phyloP scores from a whole-genome alignment of 225 moss, liverwort and hornwort species.

The Bryum argenteum region DNA sequence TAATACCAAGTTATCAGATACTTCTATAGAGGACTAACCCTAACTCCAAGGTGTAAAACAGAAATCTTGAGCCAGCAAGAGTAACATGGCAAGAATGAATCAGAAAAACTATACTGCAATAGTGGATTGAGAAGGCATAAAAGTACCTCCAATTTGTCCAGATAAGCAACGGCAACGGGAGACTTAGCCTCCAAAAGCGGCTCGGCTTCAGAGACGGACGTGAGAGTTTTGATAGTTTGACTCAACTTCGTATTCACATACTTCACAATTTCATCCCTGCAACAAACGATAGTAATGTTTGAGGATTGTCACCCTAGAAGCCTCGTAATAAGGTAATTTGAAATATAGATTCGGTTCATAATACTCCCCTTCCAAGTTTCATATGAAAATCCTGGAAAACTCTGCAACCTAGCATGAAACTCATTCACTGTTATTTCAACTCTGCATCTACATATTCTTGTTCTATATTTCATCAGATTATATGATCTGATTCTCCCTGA shows the following conservation, averaged over 20 bases:
- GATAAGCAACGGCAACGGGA: slow-evolving; percentile 60
- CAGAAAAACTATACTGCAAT: not conserved
- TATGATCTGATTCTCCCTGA: too few species aligned
- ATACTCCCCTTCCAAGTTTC: not conserved
- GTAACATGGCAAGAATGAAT: slow-evolving; percentile 12
- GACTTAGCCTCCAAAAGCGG: slow-evolving; percentile 47
- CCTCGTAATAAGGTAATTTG: not conserved
- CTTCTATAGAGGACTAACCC: slow-evolving; percentile 4
- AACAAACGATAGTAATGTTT: slow-evolving; percentile 5
- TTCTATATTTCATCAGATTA: too few species aligned
- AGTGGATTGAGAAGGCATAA: slow-evolving; percentile 5
- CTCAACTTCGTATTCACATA: slow-evolving; percentile 72
- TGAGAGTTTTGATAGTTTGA: slow-evolving; percentile 49
- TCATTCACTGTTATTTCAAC: too few species aligned
- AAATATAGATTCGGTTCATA: not conserved
- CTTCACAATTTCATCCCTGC: slow-evolving; percentile 73
- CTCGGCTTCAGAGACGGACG: slow-evolving; percentile 55
- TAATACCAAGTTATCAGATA: not conserved
- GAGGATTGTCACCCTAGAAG: slow-evolving; percentile 11
- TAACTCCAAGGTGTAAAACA: slow-evolving; percentile 5
- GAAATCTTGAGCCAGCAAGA: not conserved
- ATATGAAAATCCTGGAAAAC: too few species aligned
- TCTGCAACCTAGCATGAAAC: too few species aligned
- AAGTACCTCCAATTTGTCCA: slow-evolving; percentile 49
- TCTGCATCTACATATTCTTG: too few species aligned